phyloP scores from a whole-genome alignment of 208 protist genomes.

The Trypanosoma theileri region DNA sequence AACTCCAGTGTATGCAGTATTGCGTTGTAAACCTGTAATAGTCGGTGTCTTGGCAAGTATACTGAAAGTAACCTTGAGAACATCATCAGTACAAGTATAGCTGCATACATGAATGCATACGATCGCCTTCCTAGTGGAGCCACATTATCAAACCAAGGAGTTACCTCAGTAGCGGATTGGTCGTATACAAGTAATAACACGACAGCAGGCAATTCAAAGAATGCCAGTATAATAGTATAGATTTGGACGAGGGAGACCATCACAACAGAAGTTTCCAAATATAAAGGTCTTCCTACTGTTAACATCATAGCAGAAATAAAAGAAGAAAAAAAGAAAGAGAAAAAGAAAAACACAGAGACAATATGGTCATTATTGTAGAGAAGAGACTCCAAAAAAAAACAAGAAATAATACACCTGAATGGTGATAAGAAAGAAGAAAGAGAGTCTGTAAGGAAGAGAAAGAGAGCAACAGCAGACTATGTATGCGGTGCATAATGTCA shows the following conservation, averaged over 20 bases:
- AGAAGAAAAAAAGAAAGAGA: slow-evolving; percentile 3
- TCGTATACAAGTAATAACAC: slow-evolving; percentile 29
- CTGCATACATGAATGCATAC: slow-evolving; percentile 38
- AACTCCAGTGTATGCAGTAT: slow-evolving; percentile 41
- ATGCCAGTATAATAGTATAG: slow-evolving; percentile 31
- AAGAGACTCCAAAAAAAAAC: background rate
- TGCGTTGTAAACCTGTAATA: slow-evolving; percentile 45
- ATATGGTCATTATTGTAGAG: background rate
- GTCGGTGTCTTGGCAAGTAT: slow-evolving; percentile 36
- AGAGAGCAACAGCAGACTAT: background rate
- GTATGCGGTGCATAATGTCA: no score
- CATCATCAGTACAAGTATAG: slow-evolving; percentile 39
- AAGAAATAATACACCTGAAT: background rate
- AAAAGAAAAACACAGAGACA: slow-evolving; percentile 5
- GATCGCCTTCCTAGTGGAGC: slow-evolving; percentile 31
- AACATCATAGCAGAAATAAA: slow-evolving; percentile 8
- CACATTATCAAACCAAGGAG: slow-evolving; percentile 52
- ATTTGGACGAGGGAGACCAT: slow-evolving; percentile 28
- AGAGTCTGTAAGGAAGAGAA: background rate
- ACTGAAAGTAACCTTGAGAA: slow-evolving; percentile 32
- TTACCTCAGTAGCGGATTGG: slow-evolving; percentile 25
- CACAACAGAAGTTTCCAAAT: background rate
- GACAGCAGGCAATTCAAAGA: slow-evolving; percentile 47
- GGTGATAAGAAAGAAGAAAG: background rate
- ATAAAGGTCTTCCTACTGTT: no score